phyloP scores from a whole-genome alignment of 805 yeast genomes.

The Starmerella gropengiesseri region DNA sequence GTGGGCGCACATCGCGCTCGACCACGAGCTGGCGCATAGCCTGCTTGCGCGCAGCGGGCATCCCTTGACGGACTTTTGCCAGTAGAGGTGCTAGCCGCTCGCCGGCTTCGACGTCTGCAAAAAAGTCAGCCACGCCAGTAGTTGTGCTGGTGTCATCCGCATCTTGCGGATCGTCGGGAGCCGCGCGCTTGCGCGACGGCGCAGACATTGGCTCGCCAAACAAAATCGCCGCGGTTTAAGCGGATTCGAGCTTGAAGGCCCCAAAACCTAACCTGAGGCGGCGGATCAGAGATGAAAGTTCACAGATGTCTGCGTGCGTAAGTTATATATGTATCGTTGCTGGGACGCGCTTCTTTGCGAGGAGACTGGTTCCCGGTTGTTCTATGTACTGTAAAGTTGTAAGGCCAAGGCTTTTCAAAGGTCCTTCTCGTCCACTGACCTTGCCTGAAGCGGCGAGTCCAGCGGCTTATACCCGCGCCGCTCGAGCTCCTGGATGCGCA shows the following conservation, averaged over 20 bases:
- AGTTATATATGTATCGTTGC: no score
- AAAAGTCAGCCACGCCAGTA: background rate
- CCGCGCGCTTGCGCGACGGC: background rate
- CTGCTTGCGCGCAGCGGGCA: constrained; percentile 52
- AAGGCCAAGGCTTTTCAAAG: no score
- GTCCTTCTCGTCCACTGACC: constrained; percentile 14
- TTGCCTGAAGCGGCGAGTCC: constrained; percentile 19
- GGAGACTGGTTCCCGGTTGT: no score
- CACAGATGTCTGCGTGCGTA: no score
- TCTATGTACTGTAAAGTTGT: no score
- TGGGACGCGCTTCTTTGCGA: no score
- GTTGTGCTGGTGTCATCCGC: background rate
- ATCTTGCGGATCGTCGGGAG: background rate
- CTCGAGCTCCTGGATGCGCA: constrained; percentile 58
- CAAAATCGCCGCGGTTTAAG: constrained; percentile 1
- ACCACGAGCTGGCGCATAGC: constrained; percentile 59
- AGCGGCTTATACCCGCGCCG: constrained; percentile 40
- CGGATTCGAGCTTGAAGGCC: no score
- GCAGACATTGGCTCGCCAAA: background rate
- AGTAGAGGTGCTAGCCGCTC: constrained; percentile 3
- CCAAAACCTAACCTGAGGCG: constrained; percentile 7
- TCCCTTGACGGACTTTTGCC: constrained; percentile 35
- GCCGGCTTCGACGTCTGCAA: constrained; percentile 1
- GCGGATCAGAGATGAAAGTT: no score
- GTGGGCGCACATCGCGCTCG: constrained; percentile 54